Base-by-base conservation (phyloP, 768 basidiomycete species). In the Tremella fuciformis region DNA sequence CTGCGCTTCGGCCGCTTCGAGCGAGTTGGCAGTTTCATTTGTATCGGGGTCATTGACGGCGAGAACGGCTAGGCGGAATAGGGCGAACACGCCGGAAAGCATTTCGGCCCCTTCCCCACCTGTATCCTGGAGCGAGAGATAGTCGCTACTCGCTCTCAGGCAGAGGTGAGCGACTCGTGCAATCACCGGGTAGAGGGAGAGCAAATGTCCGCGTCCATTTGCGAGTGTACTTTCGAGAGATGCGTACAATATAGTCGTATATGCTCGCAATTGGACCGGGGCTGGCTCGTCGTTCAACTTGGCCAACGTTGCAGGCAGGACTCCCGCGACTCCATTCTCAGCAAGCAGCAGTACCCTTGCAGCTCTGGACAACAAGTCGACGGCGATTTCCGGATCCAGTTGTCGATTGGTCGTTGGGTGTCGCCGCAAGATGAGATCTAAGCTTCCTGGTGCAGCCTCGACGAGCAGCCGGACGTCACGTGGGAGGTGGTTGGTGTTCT, bases 41-140 rank as follows among this genome's bases (percentile, higher is more conserved):
- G 11, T 16, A 18, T 44, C 16, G 18, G 26, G 24, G 25, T 13
- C 40, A 40, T 46, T 22, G 9, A 57, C 11, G 19, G 53, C 60
- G 7, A 73, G 49, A 4, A 70, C 18, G 0, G 59, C 39, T 13
- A 67, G 29, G 1, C 68, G 56, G 18, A 64, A 54, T 2, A 60
- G 57, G 4, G 54, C 37, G 42, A 66, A 66, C 0, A 64, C 64
- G 1, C 37, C 18, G 22, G 71, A 70, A 0, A 70, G 49, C 9
- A 65, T 24, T 39, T 73, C 69, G 0, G 68, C 66, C 0, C 71
- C 71, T 8, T 57, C 53, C 8, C 66, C 65, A 1, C 59, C 50
- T 1, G 65, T 46, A 38, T 73, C 69, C n/a, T 54, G 58, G 8
- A 65, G 18, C 16, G 56, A 39, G 1, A 73, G 52, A 9, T 64